Percentiles rank a stretch among this genome's conserved stretches.
Conservation (phyloP, 2,329 filamentous ascomycete species). For the Thermothelomyces thermophilus region DNA sequence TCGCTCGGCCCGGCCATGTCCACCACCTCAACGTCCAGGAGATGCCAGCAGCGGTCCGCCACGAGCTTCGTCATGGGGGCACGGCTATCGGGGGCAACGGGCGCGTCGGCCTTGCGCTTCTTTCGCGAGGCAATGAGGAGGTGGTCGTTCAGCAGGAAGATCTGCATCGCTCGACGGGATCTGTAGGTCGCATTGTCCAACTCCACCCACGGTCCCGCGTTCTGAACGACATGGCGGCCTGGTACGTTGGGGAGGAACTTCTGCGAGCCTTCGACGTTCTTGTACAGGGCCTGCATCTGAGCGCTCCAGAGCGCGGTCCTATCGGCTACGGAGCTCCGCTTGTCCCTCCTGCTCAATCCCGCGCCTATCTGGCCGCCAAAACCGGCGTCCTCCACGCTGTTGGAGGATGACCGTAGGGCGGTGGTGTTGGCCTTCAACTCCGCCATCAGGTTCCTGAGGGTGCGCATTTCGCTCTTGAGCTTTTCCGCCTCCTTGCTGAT, state of each 20-base stretch:
- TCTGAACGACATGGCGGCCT: constrained; percentile 89
- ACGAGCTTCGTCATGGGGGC: constrained; percentile 68
- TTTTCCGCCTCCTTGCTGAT: constrained; percentile 99
- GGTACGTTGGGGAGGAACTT: constrained; percentile 88
- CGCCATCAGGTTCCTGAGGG: constrained; percentile 81
- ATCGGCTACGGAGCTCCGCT: constrained; percentile 80
- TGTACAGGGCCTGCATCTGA: constrained; percentile 80
- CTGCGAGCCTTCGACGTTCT: constrained; percentile 94
- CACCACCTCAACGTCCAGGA: constrained; percentile 87
- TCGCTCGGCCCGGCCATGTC: constrained; percentile 69
- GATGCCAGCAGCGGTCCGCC: constrained; percentile 87
- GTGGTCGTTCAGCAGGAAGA: constrained; percentile 92
- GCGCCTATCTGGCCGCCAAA: constrained; percentile 46
- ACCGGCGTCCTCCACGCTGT: constrained; percentile 41
- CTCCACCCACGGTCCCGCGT: constrained; percentile 91
- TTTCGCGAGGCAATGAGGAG: constrained; percentile 85
- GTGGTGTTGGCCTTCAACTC: constrained; percentile 78
- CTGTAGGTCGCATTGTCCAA: constrained; percentile 97
- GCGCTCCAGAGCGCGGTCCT: constrained; percentile 61
- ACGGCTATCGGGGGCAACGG: constrained; percentile 39
- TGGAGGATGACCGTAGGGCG: constrained; percentile 55
- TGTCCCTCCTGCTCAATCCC: constrained; percentile 62
- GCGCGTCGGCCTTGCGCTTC: constrained; percentile 76
- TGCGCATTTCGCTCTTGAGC: constrained; percentile 91
- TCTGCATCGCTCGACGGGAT: constrained; percentile 77